A percentile compares a stretch with the other conserved stretches of the same genome.
Conservation (phyloP, 176 grass and related monocot genomes). For the Triticum monococcum region DNA sequence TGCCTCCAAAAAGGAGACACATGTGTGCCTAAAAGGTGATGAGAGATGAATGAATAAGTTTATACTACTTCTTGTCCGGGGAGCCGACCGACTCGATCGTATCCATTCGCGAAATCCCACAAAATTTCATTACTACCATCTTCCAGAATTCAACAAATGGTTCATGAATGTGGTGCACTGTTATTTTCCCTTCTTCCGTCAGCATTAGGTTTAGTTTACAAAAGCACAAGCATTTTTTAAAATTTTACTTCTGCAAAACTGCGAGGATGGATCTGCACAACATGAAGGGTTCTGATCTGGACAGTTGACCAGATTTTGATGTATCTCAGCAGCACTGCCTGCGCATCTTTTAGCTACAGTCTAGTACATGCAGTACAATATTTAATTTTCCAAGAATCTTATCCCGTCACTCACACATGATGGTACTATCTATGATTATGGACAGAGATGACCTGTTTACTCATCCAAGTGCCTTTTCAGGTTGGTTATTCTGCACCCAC, state of each 20-base stretch:
- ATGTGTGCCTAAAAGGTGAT: background rate
- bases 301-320: background rate
- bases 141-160: background rate
- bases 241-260: background rate
- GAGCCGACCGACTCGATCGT: background rate
- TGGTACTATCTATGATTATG: background rate
- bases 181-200: too few relatives aligned
- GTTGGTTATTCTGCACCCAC: slow-evolving; percentile 76
- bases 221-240: background rate
- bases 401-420: background rate
- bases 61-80: background rate
- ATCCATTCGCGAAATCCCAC: background rate
- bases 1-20: background rate
- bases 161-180: background rate
- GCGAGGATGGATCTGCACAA: background rate
- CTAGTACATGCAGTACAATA: slow-evolving; percentile 8
- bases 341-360: background rate
- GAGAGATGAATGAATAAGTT: background rate
- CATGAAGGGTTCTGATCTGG: background rate
- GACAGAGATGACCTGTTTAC: background rate
- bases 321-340: background rate
- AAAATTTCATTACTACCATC: background rate
- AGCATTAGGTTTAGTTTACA: background rate
- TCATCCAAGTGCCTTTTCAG: slow-evolving; percentile 20
- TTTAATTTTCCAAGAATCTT: slow-evolving; percentile 14